These are phyloP conservation scores for Podaxis carcinomalis DNA, from an alignment of 768 basidiomycete species.

Conservation along the genomic window DNA sequence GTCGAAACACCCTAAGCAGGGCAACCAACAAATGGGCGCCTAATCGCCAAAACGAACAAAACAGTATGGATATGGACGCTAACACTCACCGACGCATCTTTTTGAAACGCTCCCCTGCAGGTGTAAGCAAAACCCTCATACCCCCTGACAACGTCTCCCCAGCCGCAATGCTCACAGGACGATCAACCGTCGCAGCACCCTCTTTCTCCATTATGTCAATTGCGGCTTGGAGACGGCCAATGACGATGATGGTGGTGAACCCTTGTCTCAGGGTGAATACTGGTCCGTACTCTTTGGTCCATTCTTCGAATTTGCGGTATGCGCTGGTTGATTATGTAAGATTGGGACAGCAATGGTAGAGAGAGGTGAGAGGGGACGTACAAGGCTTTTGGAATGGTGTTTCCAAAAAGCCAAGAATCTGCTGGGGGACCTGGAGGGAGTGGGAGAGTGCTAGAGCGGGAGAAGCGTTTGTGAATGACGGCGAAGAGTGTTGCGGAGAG, in stretches of 20 bases:
- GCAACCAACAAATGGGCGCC: too few relatives aligned
- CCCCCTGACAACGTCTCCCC: conserved; percentile 59
- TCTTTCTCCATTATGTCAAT: conserved; percentile 67
- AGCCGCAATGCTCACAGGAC: conserved; percentile 51
- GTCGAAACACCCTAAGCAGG: neutral
- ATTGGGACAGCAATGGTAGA: neutral
- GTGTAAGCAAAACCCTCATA: conserved; percentile 51
- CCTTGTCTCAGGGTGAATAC: conserved; percentile 56
- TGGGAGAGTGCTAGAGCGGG: conserved; percentile 18
- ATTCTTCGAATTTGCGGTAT: conserved; percentile 52
- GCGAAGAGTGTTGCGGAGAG: conserved; percentile 26
- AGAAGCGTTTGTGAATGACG: conserved; percentile 24
- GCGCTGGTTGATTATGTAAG: conserved; percentile 23
- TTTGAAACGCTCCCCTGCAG: conserved; percentile 55
- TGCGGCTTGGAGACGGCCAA: conserved; percentile 51
- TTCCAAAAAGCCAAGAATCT: conserved; percentile 34
- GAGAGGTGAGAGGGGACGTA: conserved; percentile 17
- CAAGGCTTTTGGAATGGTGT: conserved; percentile 36
- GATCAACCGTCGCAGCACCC: conserved; percentile 51
- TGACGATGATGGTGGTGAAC: conserved; percentile 36
- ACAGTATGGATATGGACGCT: neutral
- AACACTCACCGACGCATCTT: conserved; percentile 49
- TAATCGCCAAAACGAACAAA: too few relatives aligned
- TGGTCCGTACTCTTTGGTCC: conserved; percentile 58
- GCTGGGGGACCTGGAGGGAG: conserved; percentile 43